Evolutionary conservation across 805 yeast genomes (phyloP).

Genomic region (Candida corydali): DNA sequence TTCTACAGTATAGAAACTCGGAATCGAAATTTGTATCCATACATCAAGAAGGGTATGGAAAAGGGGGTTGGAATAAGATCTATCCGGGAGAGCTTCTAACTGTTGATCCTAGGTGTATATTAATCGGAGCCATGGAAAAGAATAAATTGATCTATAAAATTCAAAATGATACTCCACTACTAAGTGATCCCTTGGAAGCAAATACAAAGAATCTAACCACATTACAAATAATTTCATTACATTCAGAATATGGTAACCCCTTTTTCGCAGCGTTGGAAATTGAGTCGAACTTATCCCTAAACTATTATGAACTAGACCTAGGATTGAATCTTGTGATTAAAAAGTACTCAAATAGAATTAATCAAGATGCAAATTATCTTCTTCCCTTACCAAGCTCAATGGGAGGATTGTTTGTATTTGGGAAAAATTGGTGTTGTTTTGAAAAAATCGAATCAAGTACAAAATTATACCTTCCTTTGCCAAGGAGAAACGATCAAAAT

Average conservation of each 20-base stretch:
- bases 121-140: slow-evolving; percentile 70
- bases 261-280: slow-evolving; percentile 76
- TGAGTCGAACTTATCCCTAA: slow-evolving; percentile 38
- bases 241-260: slow-evolving; percentile 80
- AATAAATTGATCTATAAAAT: slow-evolving; percentile 69
- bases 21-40: slow-evolving; percentile 42
- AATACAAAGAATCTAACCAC: slow-evolving; percentile 49
- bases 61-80: slow-evolving; percentile 69
- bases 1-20: slow-evolving; percentile 43
- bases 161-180: slow-evolving; percentile 13
- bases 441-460: slow-evolving; percentile 30
- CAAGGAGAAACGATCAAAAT: slow-evolving; percentile 35
- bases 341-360: slow-evolving; percentile 17
- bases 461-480: slow-evolving; percentile 46
- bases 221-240: slow-evolving; percentile 54
- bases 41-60: slow-evolving; percentile 63
- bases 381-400: slow-evolving; percentile 68
- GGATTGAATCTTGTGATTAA: slow-evolving; percentile 76
- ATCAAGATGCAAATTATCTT: slow-evolving; percentile 43
- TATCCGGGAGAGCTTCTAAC: slow-evolving; percentile 72
- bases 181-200: slow-evolving; percentile 76
- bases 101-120: slow-evolving; percentile 69
- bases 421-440: slow-evolving; percentile 51
- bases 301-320: slow-evolving; percentile 77
- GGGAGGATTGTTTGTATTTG: slow-evolving; percentile 61